These are phyloP conservation scores for Cladosporium sp. DNA, from an alignment of 2,329 filamentous ascomycete genomes.

Conservation along the genomic window DNA sequence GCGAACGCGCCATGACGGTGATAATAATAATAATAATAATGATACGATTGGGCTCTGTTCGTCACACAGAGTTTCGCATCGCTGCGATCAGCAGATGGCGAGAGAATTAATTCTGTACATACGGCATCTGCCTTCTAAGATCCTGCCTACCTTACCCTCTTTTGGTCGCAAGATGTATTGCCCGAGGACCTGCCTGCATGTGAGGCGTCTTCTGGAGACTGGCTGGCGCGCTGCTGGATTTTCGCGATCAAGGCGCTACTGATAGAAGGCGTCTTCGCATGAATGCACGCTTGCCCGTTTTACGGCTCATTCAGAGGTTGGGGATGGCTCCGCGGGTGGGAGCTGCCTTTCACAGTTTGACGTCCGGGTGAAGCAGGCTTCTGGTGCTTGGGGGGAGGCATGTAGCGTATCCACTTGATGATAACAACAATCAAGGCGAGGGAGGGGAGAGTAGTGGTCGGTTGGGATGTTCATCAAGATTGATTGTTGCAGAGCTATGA, in stretches of 20 bases:
- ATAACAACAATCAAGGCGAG: neutral
- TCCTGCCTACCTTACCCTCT: neutral
- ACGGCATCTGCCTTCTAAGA: neutral
- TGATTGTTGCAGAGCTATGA: neutral
- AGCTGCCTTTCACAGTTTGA: neutral
- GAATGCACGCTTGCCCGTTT: conserved; percentile 12
- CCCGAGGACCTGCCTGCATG: neutral
- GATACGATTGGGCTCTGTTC: neutral
- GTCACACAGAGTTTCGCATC: neutral
- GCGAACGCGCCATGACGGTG: neutral
- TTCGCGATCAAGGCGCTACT: conserved; percentile 7
- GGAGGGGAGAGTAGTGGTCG: neutral
- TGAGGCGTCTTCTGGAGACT: neutral
- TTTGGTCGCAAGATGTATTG: conserved; percentile 5
- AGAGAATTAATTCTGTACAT: neutral
- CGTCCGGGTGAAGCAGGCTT: neutral
- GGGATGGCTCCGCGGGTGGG: neutral
- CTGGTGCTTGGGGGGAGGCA: neutral
- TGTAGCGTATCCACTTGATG: neutral
- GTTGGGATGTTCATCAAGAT: neutral
- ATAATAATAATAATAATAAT: too few species aligned
- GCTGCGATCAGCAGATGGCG: neutral
- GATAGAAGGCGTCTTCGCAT: conserved; percentile 11
- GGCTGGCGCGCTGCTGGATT: neutral
- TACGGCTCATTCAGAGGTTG: neutral